Evolutionary conservation across 2,329 filamentous ascomycete genomes (phyloP), one percentile per base, ranked within the genome.

Genomic region (Cercospora zeae-maydis): DNA sequence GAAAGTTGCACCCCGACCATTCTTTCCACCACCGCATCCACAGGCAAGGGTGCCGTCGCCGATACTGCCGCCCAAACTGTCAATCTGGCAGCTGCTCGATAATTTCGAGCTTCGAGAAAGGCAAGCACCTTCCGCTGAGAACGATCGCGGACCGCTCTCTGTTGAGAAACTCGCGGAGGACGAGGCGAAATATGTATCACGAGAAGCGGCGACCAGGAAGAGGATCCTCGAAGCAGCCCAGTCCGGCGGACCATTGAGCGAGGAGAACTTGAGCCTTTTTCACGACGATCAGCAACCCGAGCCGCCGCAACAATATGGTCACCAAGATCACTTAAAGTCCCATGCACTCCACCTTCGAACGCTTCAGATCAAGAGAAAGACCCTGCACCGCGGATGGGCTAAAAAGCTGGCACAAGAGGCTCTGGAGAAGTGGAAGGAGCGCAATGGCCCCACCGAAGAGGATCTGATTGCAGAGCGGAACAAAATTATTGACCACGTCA

Each of bases 271-370:
- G 90, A 71, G 67, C 37, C 52, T 74, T n/a, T 74, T 67, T 47
- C 65, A 68, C 19, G 68, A 70, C 66, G 81, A 86, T 11, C 63
- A 66, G 45, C 83, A 84, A 63, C 87, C 91, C 61, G 90, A 96
- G 70, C 90, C 90, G 0, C 84, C 86, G 0, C 83, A 84, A 58
- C 91, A 95, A 71, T 98, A 91, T 81, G 87, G 89, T n/a, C 92
- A 96, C 69, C 84, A 86, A 72, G 93, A 98, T 72, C 91, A 98
- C 73, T 82, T 98, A 58, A 82, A 90, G 51, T 88, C 88, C 52
- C 93, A 96, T 65, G 88, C 90, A 63, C 74, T 88, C 11, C 89
- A 93, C 69, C 93, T 98, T 70, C 87, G 91, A 53, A 90, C 87
- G 70, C 81, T 98, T 36, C 85, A 98, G 78, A 78, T 88, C 2